Evolutionary conservation across 1,139 yeast genomes (phyloP), one percentile per base, ranked within the genome.

Genomic region (Geotrichum klebahnii): DNA sequence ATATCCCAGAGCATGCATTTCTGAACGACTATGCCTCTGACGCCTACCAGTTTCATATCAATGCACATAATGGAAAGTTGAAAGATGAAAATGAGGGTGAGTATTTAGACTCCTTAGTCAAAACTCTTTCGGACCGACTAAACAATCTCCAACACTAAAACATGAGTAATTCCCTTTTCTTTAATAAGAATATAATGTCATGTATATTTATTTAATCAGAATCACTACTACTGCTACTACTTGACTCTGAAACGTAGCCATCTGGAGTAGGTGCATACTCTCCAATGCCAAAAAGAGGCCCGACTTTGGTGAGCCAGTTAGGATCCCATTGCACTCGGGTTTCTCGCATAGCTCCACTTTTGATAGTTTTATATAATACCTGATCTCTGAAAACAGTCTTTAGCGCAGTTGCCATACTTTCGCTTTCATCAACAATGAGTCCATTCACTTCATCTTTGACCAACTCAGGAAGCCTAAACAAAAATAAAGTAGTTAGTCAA

Each of bases 241-340:
- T 41, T 10, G 45, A 40, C n/a, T 40, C 44, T 5, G 44, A 37
- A 3, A 34, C 40, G 23, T 46, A 46, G 8, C 45, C 50, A 16
- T 46, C 40, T 14, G 50, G 50, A n/a, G 41, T 40, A 12, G 45
- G 50, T 9, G 50, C 45, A 16, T 46, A 46, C 36, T 40, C 41
- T 14, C 50, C 48, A 22, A 67, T 58, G 10, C 69, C 70, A 53
- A 70, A 70, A 39, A 70, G 57, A 1, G 74, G 74, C 1, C 73
- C 74, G 4, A 70, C 60, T 52, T 66, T 67, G 17, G 53, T 56
- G 19, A 56, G 56, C 98, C 98, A 92, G 61, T 84, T 85, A 17
- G 75, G 70, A 43, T 80, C 79, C 97, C 97, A 92, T 51, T 87
- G 75, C 31, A 68, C 65, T 39, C 71, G 57, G 48, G 95, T 79